phyloP scores from a whole-genome alignment of 257 asterid genomes.

The Solanum etuberosum region DNA sequence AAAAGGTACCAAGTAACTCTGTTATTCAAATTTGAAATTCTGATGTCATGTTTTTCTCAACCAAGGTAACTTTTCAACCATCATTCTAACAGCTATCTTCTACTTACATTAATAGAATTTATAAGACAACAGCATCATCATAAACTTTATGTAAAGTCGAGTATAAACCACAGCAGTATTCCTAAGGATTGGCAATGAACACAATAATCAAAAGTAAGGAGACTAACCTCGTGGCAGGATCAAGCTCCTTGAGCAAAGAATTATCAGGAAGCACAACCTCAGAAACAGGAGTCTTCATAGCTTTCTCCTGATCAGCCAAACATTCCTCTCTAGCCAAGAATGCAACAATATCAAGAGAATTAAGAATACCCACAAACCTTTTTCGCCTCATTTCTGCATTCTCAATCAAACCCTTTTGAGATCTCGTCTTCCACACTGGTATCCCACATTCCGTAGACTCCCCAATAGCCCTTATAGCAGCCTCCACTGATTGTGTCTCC shows the following conservation, averaged over 20 bases:
- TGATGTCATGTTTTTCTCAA: background rate
- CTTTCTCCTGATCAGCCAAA: slow-evolving; percentile 62
- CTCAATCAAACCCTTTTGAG: slow-evolving; percentile 44
- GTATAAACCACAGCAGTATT: background rate
- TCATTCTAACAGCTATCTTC: background rate
- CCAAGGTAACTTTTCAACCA: background rate
- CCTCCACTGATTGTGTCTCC: slow-evolving; percentile 74
- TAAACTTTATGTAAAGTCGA: background rate
- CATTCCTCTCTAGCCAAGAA: slow-evolving; percentile 68
- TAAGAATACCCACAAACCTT: slow-evolving; percentile 86
- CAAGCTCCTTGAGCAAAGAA: slow-evolving; percentile 73
- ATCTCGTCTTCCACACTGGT: slow-evolving; percentile 80
- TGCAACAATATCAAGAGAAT: slow-evolving; percentile 72
- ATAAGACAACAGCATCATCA: background rate
- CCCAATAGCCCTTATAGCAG: slow-evolving; percentile 76
- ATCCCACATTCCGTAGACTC: slow-evolving; percentile 89
- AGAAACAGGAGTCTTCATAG: slow-evolving; percentile 77
- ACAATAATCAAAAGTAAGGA: background rate
- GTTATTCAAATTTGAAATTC: background rate
- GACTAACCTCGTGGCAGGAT: slow-evolving; percentile 86
- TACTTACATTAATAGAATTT: background rate
- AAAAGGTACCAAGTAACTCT: background rate
- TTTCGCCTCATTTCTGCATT: slow-evolving; percentile 63
- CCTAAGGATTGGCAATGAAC: background rate
- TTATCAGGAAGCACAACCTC: slow-evolving; percentile 52